phyloP scores from a whole-genome alignment of 495 filamentous ascomycete species.

The Chaetomium cochliodes region DNA sequence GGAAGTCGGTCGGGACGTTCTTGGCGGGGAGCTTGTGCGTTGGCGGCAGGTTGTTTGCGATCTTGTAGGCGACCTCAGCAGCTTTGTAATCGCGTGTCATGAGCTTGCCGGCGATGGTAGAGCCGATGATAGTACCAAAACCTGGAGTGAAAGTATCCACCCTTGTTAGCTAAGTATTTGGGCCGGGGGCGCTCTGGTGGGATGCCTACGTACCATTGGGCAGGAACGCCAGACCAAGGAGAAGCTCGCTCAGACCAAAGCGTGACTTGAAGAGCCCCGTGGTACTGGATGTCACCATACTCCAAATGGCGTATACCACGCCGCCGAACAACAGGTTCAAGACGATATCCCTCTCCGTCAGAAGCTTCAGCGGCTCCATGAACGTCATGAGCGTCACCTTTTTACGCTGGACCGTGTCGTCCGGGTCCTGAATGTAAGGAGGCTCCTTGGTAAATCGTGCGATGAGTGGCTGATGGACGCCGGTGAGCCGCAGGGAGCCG shows the following conservation, averaged over 20 bases:
- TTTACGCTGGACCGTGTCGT: neutral
- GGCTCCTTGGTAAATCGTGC: constrained; percentile 1
- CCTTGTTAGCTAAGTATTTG: neutral
- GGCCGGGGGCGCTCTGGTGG: neutral
- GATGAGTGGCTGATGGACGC: neutral
- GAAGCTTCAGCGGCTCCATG: neutral
- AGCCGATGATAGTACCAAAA: neutral
- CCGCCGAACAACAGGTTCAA: constrained; percentile 3
- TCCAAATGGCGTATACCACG: constrained; percentile 2
- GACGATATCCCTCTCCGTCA: neutral
- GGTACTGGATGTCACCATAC: constrained; percentile 4
- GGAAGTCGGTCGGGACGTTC: neutral
- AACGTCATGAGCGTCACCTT: neutral
- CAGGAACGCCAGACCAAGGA: neutral
- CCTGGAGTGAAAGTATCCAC: constrained; percentile 1
- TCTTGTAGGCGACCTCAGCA: neutral
- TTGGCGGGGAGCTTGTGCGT: neutral
- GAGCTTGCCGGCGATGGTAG: constrained; percentile 4
- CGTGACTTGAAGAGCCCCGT: neutral
- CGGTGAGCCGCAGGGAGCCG: constrained; percentile 3
- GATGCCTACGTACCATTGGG: constrained; percentile 1
- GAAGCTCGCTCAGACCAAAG: neutral
- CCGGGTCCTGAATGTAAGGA: constrained; percentile 1
- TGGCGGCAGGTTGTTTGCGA: neutral
- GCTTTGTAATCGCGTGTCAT: constrained; percentile 1